Base-by-base conservation (phyloP, 2,329 filamentous ascomycete genomes). In the Juglanconis oblonga region DNA sequence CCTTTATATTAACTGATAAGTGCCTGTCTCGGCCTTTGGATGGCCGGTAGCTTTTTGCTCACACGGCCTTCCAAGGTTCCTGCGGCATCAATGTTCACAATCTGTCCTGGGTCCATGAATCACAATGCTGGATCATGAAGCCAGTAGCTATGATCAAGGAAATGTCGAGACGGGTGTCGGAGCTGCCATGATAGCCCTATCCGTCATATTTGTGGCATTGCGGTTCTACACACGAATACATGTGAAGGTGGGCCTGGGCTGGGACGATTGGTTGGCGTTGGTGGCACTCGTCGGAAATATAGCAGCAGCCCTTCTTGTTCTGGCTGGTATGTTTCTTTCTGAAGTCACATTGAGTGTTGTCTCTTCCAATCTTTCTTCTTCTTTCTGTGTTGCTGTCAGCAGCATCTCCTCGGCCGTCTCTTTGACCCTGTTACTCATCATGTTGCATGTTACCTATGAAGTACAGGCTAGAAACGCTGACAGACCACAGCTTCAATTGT, bases 191-290 rank as follows among this genome's bases (percentile, higher is more conserved):
- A 61, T 58, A 8, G 55, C 32, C 5, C n/a, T 58, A 10, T 36
- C 45, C n/a, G 44, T 61, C 13, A n/a, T 61, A 2, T 32, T 36
- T 3, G 54, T 57, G 8, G 55, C n/a, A 13, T 29, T 57, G 29
- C 54, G 55, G 1, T 61, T 58, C 33, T 61, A 58, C 7, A 32
- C 55, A 7, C 47, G 59, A 13, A 32, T 31, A 8, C 32, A 40
- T 14, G 13, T 38, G 32, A 61, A 61, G 5, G n/a, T 47, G 2
- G 55, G 55, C 9, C 31, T 61, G 9, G 44, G 53, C 24, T 61
- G 55, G 55, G 55, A 61, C 32, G 59, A 57, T 45, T 58, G 54
- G 55, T 24, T 55, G 17, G 50, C 48, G 9, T 49, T 61, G 29
- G 47, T 48, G 4, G 58, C 53, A 8, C 31, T 61, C 6, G 14